phyloP scores from a whole-genome alignment of 2,329 filamentous ascomycete genomes.

The Fusarium sp. region DNA sequence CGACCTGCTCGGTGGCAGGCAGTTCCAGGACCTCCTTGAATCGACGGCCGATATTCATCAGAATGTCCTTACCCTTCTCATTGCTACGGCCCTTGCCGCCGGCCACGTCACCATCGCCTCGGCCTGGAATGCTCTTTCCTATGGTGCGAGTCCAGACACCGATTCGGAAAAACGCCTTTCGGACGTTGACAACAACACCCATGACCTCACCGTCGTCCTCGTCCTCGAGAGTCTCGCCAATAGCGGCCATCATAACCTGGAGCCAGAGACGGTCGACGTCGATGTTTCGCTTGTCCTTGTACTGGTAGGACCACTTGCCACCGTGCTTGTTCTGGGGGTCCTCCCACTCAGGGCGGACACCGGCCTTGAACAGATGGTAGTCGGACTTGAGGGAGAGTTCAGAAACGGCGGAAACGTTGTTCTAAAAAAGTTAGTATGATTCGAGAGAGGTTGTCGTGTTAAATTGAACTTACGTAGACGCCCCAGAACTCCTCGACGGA shows the following conservation, averaged over 20 bases:
- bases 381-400: conserved; percentile 97
- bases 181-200: conserved; percentile 99
- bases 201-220: conserved; percentile 97
- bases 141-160: conserved; percentile 97
- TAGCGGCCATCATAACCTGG: conserved; percentile 94
- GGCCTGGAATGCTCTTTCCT: conserved; percentile 83
- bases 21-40: conserved; percentile 95
- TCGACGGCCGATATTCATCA: conserved; percentile 84
- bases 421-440: conserved; percentile 65
- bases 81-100: conserved; percentile 80
- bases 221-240: conserved; percentile 96
- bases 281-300: conserved; percentile 93
- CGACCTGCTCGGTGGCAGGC: conserved; percentile 79
- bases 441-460: not conserved
- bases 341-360: conserved; percentile 98
- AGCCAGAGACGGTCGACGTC: conserved; percentile 97
- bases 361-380: conserved; percentile 99
- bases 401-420: conserved; percentile 97
- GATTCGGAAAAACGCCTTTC: conserved; percentile 97
- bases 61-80: conserved; percentile 87
- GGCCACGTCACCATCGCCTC: conserved; percentile 78
- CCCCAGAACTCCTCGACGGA: conserved; percentile 99
- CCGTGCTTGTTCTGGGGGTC: conserved; percentile 99
- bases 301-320: conserved; percentile 98
- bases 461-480: conserved; percentile 81